Percentiles rank a stretch among this genome's conserved stretches.
These are phyloP conservation scores for Smittium culicis DNA, from an alignment of 371 early-diverging fungal species.

Conservation along the genomic window DNA sequence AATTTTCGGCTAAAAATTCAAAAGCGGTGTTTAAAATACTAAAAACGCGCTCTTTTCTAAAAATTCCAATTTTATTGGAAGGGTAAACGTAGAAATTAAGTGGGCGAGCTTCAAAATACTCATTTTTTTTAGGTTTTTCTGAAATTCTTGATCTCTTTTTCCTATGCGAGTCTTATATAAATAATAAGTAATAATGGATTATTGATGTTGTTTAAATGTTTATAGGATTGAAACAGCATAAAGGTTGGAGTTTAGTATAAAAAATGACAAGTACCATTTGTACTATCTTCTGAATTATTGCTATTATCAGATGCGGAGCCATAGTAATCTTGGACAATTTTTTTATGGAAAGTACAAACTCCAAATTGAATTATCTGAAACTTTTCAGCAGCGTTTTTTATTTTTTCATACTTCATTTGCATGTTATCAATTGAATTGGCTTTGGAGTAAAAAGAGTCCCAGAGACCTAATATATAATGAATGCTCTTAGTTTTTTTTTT, in stretches of 20 bases:
- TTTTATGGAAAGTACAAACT: conserved; percentile 59
- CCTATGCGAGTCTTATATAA: too few relatives aligned
- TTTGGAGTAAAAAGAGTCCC: conserved; percentile 3
- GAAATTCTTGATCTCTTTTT: too few relatives aligned
- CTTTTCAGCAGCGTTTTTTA: conserved; percentile 38
- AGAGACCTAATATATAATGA: conserved; percentile 3
- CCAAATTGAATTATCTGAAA: conserved; percentile 68
- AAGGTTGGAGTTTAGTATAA: too few relatives aligned
- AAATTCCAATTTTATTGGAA: conserved; percentile 38
- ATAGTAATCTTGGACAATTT: too few relatives aligned
- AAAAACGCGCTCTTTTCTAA: conserved; percentile 50
- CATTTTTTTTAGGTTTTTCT: conserved; percentile 16
- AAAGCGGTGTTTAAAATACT: conserved; percentile 51
- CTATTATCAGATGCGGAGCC: too few relatives aligned
- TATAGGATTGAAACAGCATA: too few relatives aligned
- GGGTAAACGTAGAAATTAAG: conserved; percentile 87
- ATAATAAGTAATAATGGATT: too few relatives aligned
- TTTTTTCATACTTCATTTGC: conserved; percentile 50
- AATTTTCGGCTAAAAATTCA: conserved; percentile 58
- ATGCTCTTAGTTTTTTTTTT: conserved; percentile 13
- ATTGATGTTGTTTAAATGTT: too few relatives aligned
- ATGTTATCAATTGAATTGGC: conserved; percentile 34
- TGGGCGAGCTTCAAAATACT: conserved; percentile 57
- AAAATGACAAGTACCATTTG: too few relatives aligned
- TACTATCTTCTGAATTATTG: too few relatives aligned